These are phyloP conservation scores for Schizochytrium sp. DNA, from an alignment of 108 stramenopile genomes.

Conservation along the genomic window DNA sequence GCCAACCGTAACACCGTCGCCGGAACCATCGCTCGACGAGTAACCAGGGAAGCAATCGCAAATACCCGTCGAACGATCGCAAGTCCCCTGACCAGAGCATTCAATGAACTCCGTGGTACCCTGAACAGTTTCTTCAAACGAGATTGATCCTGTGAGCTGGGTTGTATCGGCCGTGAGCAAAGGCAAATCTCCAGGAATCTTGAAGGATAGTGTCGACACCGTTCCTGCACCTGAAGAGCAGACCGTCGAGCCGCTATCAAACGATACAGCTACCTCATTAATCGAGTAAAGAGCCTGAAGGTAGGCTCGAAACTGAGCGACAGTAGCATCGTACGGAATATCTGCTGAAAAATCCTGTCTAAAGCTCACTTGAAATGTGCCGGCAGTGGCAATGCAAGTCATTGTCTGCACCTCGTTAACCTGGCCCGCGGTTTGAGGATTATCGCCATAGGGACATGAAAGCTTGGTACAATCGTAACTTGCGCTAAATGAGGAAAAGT, in stretches of 20 bases:
- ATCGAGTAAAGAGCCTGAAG: neutral
- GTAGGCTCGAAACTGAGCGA: neutral
- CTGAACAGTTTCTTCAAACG: neutral
- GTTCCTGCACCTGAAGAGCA: neutral
- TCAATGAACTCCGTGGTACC: conserved; percentile 11
- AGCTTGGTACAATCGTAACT: conserved; percentile 35
- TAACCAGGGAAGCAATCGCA: conserved; percentile 25
- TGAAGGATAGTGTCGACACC: neutral
- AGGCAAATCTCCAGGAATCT: neutral
- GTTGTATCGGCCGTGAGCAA: neutral
- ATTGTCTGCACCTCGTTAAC: conserved; percentile 51
- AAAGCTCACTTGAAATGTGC: conserved; percentile 20
- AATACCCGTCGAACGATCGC: conserved; percentile 10
- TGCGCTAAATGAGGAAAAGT: conserved; percentile 21
- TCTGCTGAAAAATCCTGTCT: conserved; percentile 12
- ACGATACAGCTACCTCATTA: neutral
- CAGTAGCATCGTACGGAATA: conserved; percentile 30
- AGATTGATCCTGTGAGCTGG: neutral
- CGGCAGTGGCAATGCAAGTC: conserved; percentile 31
- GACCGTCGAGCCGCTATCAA: neutral
- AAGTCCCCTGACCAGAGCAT: conserved; percentile 25
- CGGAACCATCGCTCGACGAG: neutral
- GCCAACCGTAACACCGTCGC: neutral
- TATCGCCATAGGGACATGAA: conserved; percentile 33
- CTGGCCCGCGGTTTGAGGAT: conserved; percentile 39